Evolutionary conservation across 257 asterid genomes (phyloP), one percentile per base, ranked within the genome.

Genomic region (Solanum chmielewskii): DNA sequence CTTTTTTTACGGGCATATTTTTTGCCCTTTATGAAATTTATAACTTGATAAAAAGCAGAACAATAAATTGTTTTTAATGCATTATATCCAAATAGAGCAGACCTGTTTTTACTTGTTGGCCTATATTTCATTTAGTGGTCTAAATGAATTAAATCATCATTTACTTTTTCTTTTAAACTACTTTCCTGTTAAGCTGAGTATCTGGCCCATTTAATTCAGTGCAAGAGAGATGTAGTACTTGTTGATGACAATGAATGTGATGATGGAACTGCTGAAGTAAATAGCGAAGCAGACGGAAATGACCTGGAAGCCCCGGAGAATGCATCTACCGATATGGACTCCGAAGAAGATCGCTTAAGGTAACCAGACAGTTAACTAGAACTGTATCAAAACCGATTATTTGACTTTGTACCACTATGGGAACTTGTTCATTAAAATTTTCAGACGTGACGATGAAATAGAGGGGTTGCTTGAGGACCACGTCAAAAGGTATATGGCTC

Each of bases 261-360:
- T 73, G 81, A 91, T 78, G 96, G 90, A 89, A 92, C 90, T 89
- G 94, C 93, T 85, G 95, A 89, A 85, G 90, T 90, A 52, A 71
- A 88, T 66, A 95, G 96, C 86, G 99, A 94, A 33, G 91, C 92
- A 33, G 98, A 93, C 59, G 94, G 76, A 83, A 87, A 91, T 87
- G 74, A 86, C 11, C 91, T 66, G 27, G 95, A 91, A 84, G 87
- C 86, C 76, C 90, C 90, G 81, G 94, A 89, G 47, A 70, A 82
- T 86, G 33, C 89, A 33, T 78, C 92, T 64, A 93, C 97, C 76
- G 96, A 95, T 89, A 75, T 91, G 77, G 99, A 97, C 88, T 92
- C 99, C 25, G 99, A 95, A 85, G 99, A 97, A 92, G 99, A 97
- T 89, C 88, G 92, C 47, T 90, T 78, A 62, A 89, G 98, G 98